A percentile compares a stretch with the other conserved stretches of the same genome.
Evolutionary conservation across 2,329 filamentous ascomycete genomes (phyloP).

Genomic region (Neocatenulostroma microsporum): DNA sequence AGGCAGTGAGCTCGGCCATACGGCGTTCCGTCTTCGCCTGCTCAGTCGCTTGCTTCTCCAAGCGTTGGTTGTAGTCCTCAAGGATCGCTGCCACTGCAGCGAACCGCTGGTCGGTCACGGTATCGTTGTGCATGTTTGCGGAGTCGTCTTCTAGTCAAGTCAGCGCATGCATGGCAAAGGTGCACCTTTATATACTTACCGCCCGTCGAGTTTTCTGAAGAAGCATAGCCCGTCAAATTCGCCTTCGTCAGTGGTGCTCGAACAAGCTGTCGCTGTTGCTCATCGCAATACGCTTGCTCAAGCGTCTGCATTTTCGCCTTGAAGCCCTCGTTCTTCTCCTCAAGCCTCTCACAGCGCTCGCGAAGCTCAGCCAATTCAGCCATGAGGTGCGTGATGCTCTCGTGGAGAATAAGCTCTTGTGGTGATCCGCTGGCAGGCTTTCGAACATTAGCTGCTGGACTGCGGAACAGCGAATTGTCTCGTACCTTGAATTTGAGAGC

Average conservation of each 20-base stretch:
- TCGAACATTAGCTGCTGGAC: too few relatives aligned
- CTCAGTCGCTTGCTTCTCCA: background rate
- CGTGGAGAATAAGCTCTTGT: slow-evolving; percentile 8
- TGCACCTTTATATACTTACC: too few relatives aligned
- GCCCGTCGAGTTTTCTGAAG: background rate
- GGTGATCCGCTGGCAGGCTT: slow-evolving; percentile 1
- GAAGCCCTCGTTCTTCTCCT: background rate
- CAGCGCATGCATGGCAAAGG: too few relatives aligned
- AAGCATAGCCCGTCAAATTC: slow-evolving; percentile 8
- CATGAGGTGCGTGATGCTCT: slow-evolving; percentile 6
- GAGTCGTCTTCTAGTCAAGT: too few relatives aligned
- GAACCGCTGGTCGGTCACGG: slow-evolving; percentile 1
- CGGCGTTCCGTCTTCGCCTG: slow-evolving; percentile 1
- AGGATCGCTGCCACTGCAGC: slow-evolving; percentile 1
- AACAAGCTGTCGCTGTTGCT: too few relatives aligned
- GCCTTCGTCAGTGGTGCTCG: slow-evolving; percentile 1
- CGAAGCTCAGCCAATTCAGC: slow-evolving; percentile 6
- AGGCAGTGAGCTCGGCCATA: slow-evolving; percentile 1
- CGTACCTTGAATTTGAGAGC: too few relatives aligned
- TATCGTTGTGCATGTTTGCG: too few relatives aligned
- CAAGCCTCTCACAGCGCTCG: slow-evolving; percentile 5
- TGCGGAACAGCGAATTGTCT: too few relatives aligned
- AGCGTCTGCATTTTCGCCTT: background rate
- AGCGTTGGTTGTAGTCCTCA: slow-evolving; percentile 1
- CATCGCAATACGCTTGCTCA: slow-evolving; percentile 1